Evolutionary conservation across 192 early-diverging fungal species (phyloP).

Genomic region (Entomortierella chlamydospora): DNA sequence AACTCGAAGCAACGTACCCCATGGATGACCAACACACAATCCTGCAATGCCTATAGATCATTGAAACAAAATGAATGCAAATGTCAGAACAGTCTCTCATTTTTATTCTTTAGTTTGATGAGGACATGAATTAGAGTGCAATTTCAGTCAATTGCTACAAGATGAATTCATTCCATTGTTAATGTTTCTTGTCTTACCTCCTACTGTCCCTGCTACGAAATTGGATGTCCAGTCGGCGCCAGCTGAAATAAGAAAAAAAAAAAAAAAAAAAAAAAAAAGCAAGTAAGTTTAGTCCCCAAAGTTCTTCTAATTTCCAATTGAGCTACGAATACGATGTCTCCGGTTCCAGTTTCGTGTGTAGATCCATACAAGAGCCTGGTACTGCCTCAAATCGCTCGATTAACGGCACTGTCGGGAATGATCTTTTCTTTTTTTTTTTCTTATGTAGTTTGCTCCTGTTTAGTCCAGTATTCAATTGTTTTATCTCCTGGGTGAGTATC

Average conservation of each 20-base stretch:
- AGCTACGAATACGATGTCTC: no score
- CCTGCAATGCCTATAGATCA: constrained; percentile 62
- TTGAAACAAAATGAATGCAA: neutral
- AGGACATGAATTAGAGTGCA: neutral
- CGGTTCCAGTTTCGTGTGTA: no score
- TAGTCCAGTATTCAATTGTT: neutral
- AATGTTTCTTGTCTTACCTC: constrained; percentile 17
- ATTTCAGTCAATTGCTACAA: neutral
- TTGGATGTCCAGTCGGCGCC: constrained; percentile 50
- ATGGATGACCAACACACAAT: constrained; percentile 70
- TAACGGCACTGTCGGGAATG: neutral
- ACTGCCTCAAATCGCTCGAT: neutral
- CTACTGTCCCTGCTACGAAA: constrained; percentile 52
- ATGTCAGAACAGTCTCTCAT: neutral
- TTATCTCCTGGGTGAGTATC: neutral
- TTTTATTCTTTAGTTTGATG: neutral
- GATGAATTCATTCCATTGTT: neutral
- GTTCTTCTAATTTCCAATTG: no score
- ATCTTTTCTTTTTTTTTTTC: neutral
- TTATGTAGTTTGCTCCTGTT: neutral
- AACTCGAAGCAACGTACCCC: constrained; percentile 54
- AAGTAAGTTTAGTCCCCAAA: neutral
- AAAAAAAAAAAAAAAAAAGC: neutral
- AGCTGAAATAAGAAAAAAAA: constrained; percentile 8
- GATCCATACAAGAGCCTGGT: no score